A percentile compares a stretch with the other conserved stretches of the same genome.
Conservation (phyloP, 2,329 filamentous ascomycete species). For the Fusarium tanahbumbuense region DNA sequence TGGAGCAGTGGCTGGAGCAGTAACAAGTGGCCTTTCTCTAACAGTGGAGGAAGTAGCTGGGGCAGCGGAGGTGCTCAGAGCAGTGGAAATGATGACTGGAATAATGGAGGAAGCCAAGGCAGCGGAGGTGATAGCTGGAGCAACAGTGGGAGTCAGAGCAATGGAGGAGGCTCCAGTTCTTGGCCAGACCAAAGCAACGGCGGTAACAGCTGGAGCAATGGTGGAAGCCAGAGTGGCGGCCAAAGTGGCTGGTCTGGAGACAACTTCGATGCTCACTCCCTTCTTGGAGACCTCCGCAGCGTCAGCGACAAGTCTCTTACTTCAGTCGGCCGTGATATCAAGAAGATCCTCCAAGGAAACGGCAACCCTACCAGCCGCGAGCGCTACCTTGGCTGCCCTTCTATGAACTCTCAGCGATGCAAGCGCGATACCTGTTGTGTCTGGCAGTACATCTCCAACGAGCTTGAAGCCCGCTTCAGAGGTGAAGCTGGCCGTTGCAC, state of each 20-base stretch:
- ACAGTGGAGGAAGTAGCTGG: background rate
- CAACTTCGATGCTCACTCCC: slow-evolving; percentile 38
- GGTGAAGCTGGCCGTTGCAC: slow-evolving; percentile 56
- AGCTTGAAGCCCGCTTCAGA: slow-evolving; percentile 53
- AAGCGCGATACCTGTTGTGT: slow-evolving; percentile 57
- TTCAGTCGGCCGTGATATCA: slow-evolving; percentile 52
- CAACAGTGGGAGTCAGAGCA: background rate
- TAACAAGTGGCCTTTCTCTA: slow-evolving; percentile 8
- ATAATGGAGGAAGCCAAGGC: background rate
- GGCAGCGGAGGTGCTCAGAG: background rate
- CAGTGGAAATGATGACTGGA: background rate
- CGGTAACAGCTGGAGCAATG: background rate
- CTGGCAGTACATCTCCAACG: slow-evolving; percentile 57
- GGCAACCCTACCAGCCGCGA: slow-evolving; percentile 46
- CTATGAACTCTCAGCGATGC: slow-evolving; percentile 45
- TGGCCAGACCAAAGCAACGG: slow-evolving; percentile 1
- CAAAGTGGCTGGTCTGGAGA: slow-evolving; percentile 24
- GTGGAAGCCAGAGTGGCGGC: background rate
- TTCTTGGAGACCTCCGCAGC: slow-evolving; percentile 55
- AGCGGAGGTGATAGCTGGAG: background rate
- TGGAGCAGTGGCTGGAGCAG: slow-evolving; percentile 27
- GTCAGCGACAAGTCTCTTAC: slow-evolving; percentile 50
- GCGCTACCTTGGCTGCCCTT: slow-evolving; percentile 41
- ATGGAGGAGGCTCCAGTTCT: background rate
- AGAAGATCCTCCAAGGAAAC: slow-evolving; percentile 51